Conservation (phyloP, 2,329 filamentous ascomycete genomes). For the Trichophyton rubrum region DNA sequence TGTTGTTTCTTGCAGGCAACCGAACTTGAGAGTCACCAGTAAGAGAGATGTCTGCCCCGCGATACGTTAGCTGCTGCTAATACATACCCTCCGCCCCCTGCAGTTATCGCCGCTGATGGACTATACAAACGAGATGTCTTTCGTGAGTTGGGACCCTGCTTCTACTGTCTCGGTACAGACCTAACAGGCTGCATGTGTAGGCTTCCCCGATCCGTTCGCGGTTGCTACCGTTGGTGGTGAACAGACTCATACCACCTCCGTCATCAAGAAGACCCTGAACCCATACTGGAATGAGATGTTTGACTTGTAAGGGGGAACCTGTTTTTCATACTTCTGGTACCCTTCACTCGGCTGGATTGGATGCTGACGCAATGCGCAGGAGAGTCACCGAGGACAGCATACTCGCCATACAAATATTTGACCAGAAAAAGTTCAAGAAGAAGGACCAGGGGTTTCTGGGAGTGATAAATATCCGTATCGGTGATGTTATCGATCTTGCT, state of each 20-base stretch:
- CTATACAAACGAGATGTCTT: slow-evolving; percentile 99
- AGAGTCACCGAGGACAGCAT: slow-evolving; percentile 90
- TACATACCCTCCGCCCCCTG: slow-evolving; percentile 1
- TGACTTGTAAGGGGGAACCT: slow-evolving; percentile 61
- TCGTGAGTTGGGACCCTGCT: slow-evolving; percentile 49
- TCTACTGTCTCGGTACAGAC: not conserved
- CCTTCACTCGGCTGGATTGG: not conserved
- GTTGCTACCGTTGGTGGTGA: slow-evolving; percentile 95
- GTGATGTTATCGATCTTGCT: slow-evolving; percentile 83
- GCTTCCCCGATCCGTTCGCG: slow-evolving; percentile 94
- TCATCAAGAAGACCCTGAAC: slow-evolving; percentile 94
- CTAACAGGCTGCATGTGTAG: slow-evolving; percentile 36
- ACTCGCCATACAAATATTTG: slow-evolving; percentile 93
- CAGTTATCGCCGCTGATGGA: slow-evolving; percentile 92
- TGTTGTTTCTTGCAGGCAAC: slow-evolving; percentile 43
- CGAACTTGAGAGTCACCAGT: slow-evolving; percentile 92
- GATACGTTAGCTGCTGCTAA: slow-evolving; percentile 4
- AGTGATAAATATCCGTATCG: slow-evolving; percentile 92
- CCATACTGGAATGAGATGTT: slow-evolving; percentile 99
- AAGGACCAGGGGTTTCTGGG: slow-evolving; percentile 98
- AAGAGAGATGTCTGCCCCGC: slow-evolving; percentile 21
- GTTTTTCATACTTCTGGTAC: not conserved
- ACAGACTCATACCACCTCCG: slow-evolving; percentile 93
- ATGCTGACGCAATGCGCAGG: slow-evolving; percentile 37
- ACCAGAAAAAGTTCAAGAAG: slow-evolving; percentile 99